phyloP scores from a whole-genome alignment of 768 basidiomycete species.

The Amyloporia xantha region DNA sequence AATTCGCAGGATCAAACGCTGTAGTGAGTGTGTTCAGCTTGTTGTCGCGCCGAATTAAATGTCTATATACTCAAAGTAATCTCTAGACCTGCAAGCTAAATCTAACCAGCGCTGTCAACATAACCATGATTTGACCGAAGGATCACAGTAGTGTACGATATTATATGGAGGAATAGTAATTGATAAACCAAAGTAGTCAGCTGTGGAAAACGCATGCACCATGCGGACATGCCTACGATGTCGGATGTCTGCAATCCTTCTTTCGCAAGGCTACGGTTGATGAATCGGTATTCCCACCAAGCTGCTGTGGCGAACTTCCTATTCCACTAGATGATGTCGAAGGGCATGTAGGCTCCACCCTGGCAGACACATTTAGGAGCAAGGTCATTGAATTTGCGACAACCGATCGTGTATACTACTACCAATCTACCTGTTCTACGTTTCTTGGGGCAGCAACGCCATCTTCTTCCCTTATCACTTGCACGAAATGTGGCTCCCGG shows the following conservation, averaged over 20 bases:
- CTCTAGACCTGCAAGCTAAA: no score
- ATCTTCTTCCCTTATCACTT: slow-evolving; percentile 22
- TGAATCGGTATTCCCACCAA: slow-evolving; percentile 25
- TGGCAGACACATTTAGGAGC: slow-evolving; percentile 25
- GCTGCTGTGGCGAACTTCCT: slow-evolving; percentile 20
- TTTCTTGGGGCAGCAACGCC: slow-evolving; percentile 41
- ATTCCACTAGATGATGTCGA: slow-evolving; percentile 16
- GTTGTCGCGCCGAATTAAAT: no score
- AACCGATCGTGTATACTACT: slow-evolving; percentile 43
- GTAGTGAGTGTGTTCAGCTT: no score
- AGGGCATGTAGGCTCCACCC: slow-evolving; percentile 8
- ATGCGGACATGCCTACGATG: slow-evolving; percentile 21
- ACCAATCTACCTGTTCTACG: slow-evolving; percentile 40
- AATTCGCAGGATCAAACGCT: no score
- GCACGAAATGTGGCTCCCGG: slow-evolving; percentile 30
- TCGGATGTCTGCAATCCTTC: slow-evolving; percentile 18
- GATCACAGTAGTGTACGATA: no score
- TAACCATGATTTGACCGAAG: no score
- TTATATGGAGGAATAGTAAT: no score
- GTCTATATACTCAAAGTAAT: no score
- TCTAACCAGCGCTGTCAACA: no score
- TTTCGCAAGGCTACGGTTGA: slow-evolving; percentile 20
- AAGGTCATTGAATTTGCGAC: slow-evolving; percentile 44
- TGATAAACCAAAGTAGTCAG: no score
- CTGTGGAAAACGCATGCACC: slow-evolving; percentile 1